phyloP scores from a whole-genome alignment of 1,139 yeast species.

The Yamadazyma blattariae region DNA sequence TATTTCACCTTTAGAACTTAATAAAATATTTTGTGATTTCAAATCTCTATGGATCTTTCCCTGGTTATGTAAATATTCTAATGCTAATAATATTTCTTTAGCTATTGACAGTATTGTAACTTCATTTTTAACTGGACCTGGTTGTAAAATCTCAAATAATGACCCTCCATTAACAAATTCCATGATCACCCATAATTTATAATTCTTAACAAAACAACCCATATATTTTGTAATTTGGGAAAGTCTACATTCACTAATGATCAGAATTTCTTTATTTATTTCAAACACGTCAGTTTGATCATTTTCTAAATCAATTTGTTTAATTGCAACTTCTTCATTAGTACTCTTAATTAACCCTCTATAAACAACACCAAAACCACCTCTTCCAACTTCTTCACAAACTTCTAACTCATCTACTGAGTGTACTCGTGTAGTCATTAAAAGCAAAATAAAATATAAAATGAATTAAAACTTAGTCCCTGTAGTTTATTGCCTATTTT shows the following conservation, averaged over 20 bases:
- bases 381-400: conserved; percentile 78
- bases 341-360: conserved; percentile 59
- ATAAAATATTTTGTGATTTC: conserved; percentile 77
- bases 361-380: conserved; percentile 87
- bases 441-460: no score
- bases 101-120: conserved; percentile 53
- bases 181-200: conserved; percentile 83
- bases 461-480: not conserved
- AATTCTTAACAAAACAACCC: conserved; percentile 79
- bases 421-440: conserved; percentile 17
- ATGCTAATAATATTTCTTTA: conserved; percentile 61
- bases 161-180: conserved; percentile 87
- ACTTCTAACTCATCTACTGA: conserved; percentile 49
- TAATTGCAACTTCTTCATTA: conserved; percentile 57
- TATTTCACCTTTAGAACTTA: conserved; percentile 71
- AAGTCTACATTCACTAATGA: conserved; percentile 70
- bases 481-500: no score
- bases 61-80: conserved; percentile 67
- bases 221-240: conserved; percentile 70
- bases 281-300: conserved; percentile 76
- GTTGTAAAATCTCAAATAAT: conserved; percentile 59
- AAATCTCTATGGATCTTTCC: conserved; percentile 87
- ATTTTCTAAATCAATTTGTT: conserved; percentile 76
- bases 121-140: conserved; percentile 54
- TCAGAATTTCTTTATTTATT: conserved; percentile 75